These are phyloP conservation scores for Hyphodiscus sp. DNA, from an alignment of 2,329 filamentous ascomycete genomes.

Conservation along the genomic window DNA sequence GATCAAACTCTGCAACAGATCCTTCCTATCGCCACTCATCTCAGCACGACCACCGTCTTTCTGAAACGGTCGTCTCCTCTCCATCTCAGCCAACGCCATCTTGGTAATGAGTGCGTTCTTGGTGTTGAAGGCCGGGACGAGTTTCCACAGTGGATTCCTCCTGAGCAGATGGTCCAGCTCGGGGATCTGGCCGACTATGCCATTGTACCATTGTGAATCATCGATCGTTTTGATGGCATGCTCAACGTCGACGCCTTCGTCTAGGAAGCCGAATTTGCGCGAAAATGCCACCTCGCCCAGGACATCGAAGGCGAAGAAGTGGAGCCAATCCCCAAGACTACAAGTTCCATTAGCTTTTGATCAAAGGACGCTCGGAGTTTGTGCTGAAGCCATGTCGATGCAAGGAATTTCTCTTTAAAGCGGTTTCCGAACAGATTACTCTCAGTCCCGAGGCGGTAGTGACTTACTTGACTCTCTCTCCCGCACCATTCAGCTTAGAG, in stretches of 20 bases:
- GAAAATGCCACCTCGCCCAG: slow-evolving; percentile 41
- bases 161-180: slow-evolving; percentile 27
- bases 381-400: no score
- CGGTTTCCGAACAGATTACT: neutral
- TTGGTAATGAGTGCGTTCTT: slow-evolving; percentile 30
- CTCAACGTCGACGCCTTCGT: slow-evolving; percentile 36
- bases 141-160: slow-evolving; percentile 2
- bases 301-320: slow-evolving; percentile 36
- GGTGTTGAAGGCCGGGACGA: slow-evolving; percentile 31
- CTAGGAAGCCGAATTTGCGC: slow-evolving; percentile 35
- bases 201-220: slow-evolving; percentile 31
- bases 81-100: slow-evolving; percentile 2
- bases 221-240: slow-evolving; percentile 34
- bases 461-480: neutral
- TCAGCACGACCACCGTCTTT: neutral
- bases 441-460: no score
- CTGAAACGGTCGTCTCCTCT: slow-evolving; percentile 8
- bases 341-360: neutral
- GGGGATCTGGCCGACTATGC: slow-evolving; percentile 34
- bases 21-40: slow-evolving; percentile 9
- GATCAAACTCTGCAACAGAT: slow-evolving; percentile 36
- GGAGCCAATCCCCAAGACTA: slow-evolving; percentile 36
- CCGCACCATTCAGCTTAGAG: slow-evolving; percentile 19
- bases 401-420: neutral
- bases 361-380: neutral